Evolutionary conservation across 139 green algal genomes (phyloP), one percentile per base, ranked within the genome.

Genomic region (Diplosphaera chodatii): DNA sequence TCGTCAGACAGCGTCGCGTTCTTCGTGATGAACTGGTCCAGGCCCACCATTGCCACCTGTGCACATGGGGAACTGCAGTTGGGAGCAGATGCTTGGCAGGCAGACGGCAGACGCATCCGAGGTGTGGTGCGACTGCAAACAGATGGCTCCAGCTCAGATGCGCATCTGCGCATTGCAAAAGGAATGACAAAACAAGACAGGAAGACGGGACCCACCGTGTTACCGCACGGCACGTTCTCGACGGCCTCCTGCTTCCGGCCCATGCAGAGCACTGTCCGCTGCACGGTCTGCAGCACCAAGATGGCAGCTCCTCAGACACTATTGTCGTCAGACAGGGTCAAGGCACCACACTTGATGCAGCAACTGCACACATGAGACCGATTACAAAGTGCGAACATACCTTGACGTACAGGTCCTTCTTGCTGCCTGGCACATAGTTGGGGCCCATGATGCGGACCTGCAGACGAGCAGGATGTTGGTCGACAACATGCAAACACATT

Each of bases 231-330:
- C 79, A 99, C 95, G 69, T 96, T 86, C 89, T 99, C 95, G 8
- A 99, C 95, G 16, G 95, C 92, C 80, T 99, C 95, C 84, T 98
- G 94, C 81, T 86, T 88, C 72, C 91, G 86, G 79, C 95, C 95
- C 95, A 99, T 99, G 92, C 94, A 98, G 75, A 99, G 90, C 85
- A 99, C 95, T 29, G 95, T 99, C 73, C 95, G 91, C 95, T 99
- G 95, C 78, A 99, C 91, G 31, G 89, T 91, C 92, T 59, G 48
- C 48, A 18, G 48, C 48, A 59, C 48, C 22, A 6, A 25, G 10
- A 59, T n/a, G 48, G 48, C 13, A 25, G 48, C 48, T 4, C 16
- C 10, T 48, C 10, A 21, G 37, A 48, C 10, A 13, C 37, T 21
- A 8, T 21, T 48, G 37, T 48, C 10, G 10, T 48, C 37, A 48